These are phyloP conservation scores for Mucor indicus DNA, from an alignment of 371 early-diverging fungal genomes.

Conservation along the genomic window DNA sequence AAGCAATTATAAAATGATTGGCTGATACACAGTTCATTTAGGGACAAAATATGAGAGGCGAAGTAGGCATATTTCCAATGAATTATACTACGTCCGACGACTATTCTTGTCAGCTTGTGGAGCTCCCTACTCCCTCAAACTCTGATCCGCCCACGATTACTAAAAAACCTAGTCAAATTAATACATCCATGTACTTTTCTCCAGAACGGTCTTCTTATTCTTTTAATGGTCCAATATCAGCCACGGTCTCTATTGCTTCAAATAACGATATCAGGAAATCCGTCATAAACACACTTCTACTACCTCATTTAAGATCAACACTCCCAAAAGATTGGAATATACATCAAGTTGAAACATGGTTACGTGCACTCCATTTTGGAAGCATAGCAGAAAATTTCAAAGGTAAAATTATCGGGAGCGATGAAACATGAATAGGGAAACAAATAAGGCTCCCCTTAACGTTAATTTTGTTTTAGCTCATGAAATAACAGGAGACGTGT, in stretches of 20 bases:
- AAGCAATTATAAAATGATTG: slow-evolving; percentile 26
- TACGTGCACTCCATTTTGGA: slow-evolving; percentile 54
- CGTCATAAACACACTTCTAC: slow-evolving; percentile 10
- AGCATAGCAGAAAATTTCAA: slow-evolving; percentile 52
- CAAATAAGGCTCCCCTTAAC: no score
- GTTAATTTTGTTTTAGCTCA: slow-evolving; percentile 35
- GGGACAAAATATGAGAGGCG: slow-evolving; percentile 51
- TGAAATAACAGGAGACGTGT: slow-evolving; percentile 70
- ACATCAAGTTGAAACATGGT: slow-evolving; percentile 61
- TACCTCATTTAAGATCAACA: slow-evolving; percentile 5
- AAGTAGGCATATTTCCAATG: slow-evolving; percentile 68
- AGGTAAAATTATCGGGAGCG: no score
- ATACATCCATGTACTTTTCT: no score
- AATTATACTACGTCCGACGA: slow-evolving; percentile 72
- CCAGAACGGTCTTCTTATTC: slow-evolving; percentile 5
- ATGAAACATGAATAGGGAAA: no score
- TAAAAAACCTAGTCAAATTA: no score
- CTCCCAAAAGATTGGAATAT: slow-evolving; percentile 52
- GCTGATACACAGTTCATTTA: slow-evolving; percentile 1
- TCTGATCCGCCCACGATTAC: no score
- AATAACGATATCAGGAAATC: background rate
- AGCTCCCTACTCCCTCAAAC: slow-evolving; percentile 9
- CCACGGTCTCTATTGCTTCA: background rate
- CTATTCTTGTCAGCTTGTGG: no score
- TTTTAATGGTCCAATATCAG: background rate